Base-by-base conservation (phyloP, 2,329 filamentous ascomycete species). In the Beauveria australis region DNA sequence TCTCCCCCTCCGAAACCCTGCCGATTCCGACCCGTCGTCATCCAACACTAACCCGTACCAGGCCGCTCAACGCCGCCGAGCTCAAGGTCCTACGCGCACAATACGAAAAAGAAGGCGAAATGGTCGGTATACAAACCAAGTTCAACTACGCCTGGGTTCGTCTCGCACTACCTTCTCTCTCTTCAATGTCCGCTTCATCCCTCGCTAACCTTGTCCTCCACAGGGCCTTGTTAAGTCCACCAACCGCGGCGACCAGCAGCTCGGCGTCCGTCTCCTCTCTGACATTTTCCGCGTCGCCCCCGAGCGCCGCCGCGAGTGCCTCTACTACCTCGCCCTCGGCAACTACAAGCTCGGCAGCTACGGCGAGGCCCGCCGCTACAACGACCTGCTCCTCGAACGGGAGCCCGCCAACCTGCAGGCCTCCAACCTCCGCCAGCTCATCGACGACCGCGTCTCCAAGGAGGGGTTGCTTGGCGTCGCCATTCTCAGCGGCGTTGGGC, bases 321-420 rank as follows among this genome's bases (percentile, higher is more conserved):
- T 99, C 63, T 99, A 97, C 81, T 99, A 99, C 77, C 87, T 99
- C 59, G 94, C 91, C 28, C 84, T 99, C 37, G 94, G 94, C 64
- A 96, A 97, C 81, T 97, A 93, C 84, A 97, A 97, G 80, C 85
- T 99, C 52, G 93, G 92, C 64, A 97, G 97, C 81, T 99, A 97
- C 75, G 92, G 88, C 63, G 94, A 99, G 73, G 93, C 93, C 63
- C 83, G 93, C 70, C 84, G 91, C 71, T 97, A 97, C 78, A 99
- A 99, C 74, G 93, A 97, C 71, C 81, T 93, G 54, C 79, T 99
- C 63, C 77, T 97, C 59, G 91, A 97, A 64, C 88, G 93, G 73
- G 94, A 99, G 77, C 91, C 92, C 9, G 86, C 84, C 52, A 99
- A 97, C 74, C 76, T 97, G 70, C 94, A 99, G 76, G 92, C 93